These are phyloP conservation scores for Phragmites australis DNA, from an alignment of 176 grass and related monocot genomes.

Conservation along the genomic window DNA sequence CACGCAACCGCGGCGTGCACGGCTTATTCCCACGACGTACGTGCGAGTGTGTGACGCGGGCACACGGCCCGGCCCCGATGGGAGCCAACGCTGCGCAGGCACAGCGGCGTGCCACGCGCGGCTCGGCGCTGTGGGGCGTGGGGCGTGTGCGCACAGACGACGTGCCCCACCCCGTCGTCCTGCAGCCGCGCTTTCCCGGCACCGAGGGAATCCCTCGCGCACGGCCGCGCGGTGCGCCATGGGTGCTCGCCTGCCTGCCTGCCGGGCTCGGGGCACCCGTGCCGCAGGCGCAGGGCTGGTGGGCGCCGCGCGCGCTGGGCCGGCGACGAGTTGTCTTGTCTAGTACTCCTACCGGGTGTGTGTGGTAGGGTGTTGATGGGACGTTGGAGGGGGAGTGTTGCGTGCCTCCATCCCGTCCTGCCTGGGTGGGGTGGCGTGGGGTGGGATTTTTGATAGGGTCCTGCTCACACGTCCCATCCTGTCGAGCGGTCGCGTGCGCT, in stretches of 20 bases:
- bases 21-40: neutral
- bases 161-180: neutral
- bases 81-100: neutral
- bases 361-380: conserved; percentile 19
- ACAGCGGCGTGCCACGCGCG: neutral
- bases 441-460: neutral
- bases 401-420: neutral
- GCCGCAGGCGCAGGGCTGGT: neutral
- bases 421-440: neutral
- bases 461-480: conserved; percentile 35
- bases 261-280: conserved; percentile 1
- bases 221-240: neutral
- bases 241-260: neutral
- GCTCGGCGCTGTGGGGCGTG: no score
- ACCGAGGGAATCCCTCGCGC: neutral
- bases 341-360: neutral
- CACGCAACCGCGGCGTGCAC: neutral
- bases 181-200: neutral
- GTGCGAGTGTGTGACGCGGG: neutral
- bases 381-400: conserved; percentile 32
- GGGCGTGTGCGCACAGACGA: neutral
- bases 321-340: conserved; percentile 35
- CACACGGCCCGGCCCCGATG: neutral
- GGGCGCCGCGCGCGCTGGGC: no score
- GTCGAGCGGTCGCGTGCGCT: neutral